Evolutionary conservation across 495 filamentous ascomycete genomes (phyloP), one percentile per base, ranked within the genome.

Genomic region (Arthonia radiata): DNA sequence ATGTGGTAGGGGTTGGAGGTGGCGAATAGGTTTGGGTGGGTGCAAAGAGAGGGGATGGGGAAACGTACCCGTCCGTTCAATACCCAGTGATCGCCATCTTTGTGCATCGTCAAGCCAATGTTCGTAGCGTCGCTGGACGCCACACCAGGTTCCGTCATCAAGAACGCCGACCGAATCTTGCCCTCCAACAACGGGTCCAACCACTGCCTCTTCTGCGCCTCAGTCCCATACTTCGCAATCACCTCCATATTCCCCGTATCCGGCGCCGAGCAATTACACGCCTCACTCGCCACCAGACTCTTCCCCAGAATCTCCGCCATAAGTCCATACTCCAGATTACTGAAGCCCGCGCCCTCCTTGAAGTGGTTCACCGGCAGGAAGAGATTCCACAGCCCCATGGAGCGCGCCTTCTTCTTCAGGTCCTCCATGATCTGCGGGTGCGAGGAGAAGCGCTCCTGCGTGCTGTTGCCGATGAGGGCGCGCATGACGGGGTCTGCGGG

Each of bases 191-290:
- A 48, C 1, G 80, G 81, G 34, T 57, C 58, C 32, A 92, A 57
- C 81, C 81, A 92, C 43, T 74, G 43, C 38, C 60, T 61, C 62
- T 92, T 90, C 53, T 91, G 81, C n/a, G 57, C 67, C 0, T 81
- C 75, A 32, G 73, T 82, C 12, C 75, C 82, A 42, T 92, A 92
- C 51, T 86, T 90, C 39, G 82, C 81, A 28, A 92, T 46, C 17
- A 91, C 79, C 42, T 92, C 81, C 81, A 92, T 91, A 45, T 92
- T 92, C 5, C 81, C 81, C 0, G 81, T 91, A 46, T 92, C 81
- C 4, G 81, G 81, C 8, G 81, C 81, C 15, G 81, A 61, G 42
- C 79, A 89, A 46, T 92, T 92, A 36, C 74, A 77, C 6, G 82
- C 80, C 56, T 92, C 81, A 4, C 73, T 74, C 23, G 76, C 81